Percentiles rank a stretch among this genome's conserved stretches.
Conservation (phyloP, 73 alveolate genomes). For the Paramecium pentaurelia region DNA sequence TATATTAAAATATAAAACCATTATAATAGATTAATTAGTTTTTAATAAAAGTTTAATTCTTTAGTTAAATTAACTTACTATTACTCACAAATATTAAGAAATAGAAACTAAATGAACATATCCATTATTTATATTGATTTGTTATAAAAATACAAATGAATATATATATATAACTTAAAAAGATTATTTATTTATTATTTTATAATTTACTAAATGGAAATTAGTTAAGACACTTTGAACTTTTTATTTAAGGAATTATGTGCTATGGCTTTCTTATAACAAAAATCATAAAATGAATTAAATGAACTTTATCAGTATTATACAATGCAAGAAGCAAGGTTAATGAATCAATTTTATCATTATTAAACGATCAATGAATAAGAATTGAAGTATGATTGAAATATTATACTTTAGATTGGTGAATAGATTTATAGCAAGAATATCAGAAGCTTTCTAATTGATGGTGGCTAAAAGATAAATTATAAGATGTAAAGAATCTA, state of each 20-base stretch:
- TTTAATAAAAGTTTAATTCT: too few relatives aligned
- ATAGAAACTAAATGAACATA: too few relatives aligned
- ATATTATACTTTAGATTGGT: not conserved
- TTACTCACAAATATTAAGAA: not conserved
- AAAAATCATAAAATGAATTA: not conserved
- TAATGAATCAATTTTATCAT: not conserved
- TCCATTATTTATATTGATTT: too few relatives aligned
- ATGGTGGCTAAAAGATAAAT: not conserved
- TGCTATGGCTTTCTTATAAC: not conserved
- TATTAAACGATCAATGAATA: not conserved
- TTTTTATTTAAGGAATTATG: slow-evolving; percentile 10
- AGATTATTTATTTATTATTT: not conserved
- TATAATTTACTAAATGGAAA: slow-evolving; percentile 10
- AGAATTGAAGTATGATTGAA: not conserved
- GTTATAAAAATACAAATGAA: too few relatives aligned
- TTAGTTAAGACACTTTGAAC: not conserved
- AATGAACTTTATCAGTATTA: not conserved
- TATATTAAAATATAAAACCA: too few relatives aligned
- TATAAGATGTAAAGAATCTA: not conserved
- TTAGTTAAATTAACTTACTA: not conserved
- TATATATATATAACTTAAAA: not conserved
- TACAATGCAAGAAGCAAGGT: not conserved
- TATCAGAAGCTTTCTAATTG: not conserved
- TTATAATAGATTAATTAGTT: too few relatives aligned
- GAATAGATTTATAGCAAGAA: not conserved